Percentiles rank a stretch among this genome's conserved stretches.
These are phyloP conservation scores for Trypanosoma avium DNA, from an alignment of 208 protist species.

Conservation along the genomic window DNA sequence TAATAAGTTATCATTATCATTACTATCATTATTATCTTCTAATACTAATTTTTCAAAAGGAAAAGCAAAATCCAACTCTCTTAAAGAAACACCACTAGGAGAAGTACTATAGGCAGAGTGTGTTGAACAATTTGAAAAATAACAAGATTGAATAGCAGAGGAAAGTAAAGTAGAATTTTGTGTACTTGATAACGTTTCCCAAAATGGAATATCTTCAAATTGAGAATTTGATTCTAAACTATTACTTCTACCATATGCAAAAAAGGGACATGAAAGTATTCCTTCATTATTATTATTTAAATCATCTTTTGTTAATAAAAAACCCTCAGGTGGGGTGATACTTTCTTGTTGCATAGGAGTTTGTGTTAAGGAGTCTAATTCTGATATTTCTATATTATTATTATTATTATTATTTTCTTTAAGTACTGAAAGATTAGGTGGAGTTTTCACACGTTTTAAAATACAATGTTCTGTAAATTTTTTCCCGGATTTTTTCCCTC, in stretches of 20 bases:
- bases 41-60: slow-evolving; percentile 5
- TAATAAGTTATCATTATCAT: slow-evolving; percentile 5
- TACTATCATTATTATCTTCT: neutral
- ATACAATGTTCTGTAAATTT: slow-evolving; percentile 4
- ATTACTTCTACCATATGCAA: neutral
- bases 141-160: neutral
- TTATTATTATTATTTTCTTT: neutral
- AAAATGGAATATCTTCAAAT: neutral
- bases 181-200: neutral
- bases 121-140: slow-evolving; percentile 6
- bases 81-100: neutral
- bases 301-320: neutral
- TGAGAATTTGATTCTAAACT: neutral
- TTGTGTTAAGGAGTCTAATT: too few species aligned
- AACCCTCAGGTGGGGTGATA: neutral
- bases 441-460: slow-evolving; percentile 3
- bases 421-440: neutral
- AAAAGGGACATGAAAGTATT: too few species aligned
- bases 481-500: neutral
- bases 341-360: slow-evolving; percentile 1
- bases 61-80: slow-evolving; percentile 15
- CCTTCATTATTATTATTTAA: neutral
- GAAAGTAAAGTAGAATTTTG: neutral
- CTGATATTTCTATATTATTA: neutral
- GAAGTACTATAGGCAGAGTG: neutral